Evolutionary conservation across 805 yeast species (phyloP), one percentile per base, ranked within the genome.

Genomic region (Lipomyces oligophaga): DNA sequence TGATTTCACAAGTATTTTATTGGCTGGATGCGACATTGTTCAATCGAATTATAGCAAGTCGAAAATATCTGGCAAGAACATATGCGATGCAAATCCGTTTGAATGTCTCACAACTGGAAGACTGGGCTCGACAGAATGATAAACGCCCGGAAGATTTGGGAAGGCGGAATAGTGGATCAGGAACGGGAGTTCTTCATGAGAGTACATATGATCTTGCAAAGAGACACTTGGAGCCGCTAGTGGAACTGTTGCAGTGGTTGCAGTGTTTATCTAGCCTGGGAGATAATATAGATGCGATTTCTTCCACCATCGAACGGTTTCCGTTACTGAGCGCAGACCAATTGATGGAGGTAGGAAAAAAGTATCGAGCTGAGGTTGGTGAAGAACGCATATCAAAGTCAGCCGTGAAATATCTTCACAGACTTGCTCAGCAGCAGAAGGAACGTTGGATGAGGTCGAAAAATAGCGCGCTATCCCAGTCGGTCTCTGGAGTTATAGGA

Each of bases 41-140:
- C 68, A 89, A 90, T 63, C 72, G 80, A 40, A 72, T 88, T 19
- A 63, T 89, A 42, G 71, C 78, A 18, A 80, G 77, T 52, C 78
- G 83, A 25, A 83, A 78, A 58, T 83, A 83, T 56, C 72, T 84
- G 40, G 78, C 95, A 0, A 75, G 99, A 49, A 75, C 86, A 0
- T 78, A 81, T 52, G 97, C 97, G 0, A 79, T 93, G 66, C 97
- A 93, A 62, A 81, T 93, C 37, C 72, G 97, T 45, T 74, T 93
- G 44, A 93, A 93, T 59, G 60, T 93, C 7, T 87, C 96, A 0
- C 76, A 84, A 4, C 67, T 93, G 35, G 97, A 93, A 65, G 96
- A 93, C 61, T 93, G 99, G 99, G 76, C 90, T 25, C 76, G 95
- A 49, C 72, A 78, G 4, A 83, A 81, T 57, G 78, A 80, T 58